phyloP scores from a whole-genome alignment of 2,329 filamentous ascomycete genomes.

The Diplodia sapinea region DNA sequence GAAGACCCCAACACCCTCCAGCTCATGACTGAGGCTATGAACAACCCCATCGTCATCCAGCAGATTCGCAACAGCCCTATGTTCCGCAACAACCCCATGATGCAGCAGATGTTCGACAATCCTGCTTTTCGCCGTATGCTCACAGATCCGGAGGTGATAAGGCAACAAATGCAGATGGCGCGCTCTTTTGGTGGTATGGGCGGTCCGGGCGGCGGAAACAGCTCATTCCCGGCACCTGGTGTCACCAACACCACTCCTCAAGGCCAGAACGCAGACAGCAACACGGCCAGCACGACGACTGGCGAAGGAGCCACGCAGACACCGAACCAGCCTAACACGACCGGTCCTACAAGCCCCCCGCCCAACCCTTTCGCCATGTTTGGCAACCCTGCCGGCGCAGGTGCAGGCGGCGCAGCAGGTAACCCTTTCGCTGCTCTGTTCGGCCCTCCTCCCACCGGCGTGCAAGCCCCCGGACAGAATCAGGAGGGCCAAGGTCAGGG shows the following conservation, averaged over 20 bases:
- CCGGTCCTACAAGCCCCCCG: conserved; percentile 39
- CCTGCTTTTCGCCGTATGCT: conserved; percentile 91
- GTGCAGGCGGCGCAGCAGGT: conserved; percentile 40
- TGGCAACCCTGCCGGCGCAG: conserved; percentile 44
- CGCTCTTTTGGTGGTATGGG: conserved; percentile 62
- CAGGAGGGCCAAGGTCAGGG: conserved; percentile 43
- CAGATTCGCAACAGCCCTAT: conserved; percentile 70
- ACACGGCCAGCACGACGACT: conserved; percentile 35
- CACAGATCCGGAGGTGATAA: conserved; percentile 84
- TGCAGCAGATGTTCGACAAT: conserved; percentile 84
- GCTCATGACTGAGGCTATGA: conserved; percentile 91
- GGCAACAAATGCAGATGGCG: conserved; percentile 83
- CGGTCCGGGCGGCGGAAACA: conserved; percentile 47
- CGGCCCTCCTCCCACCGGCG: conserved; percentile 38
- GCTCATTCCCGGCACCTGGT: conserved; percentile 85
- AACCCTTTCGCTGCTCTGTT: conserved; percentile 70
- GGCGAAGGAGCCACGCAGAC: conserved; percentile 47
- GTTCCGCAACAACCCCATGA: conserved; percentile 89
- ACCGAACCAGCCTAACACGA: conserved; percentile 47
- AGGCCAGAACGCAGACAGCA: conserved; percentile 35
- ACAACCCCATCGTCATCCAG: conserved; percentile 92
- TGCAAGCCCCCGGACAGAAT: conserved; percentile 39
- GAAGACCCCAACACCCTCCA: conserved; percentile 85
- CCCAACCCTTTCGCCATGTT: conserved; percentile 56
- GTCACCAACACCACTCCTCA: conserved; percentile 81